Evolutionary conservation across 1,139 yeast genomes (phyloP).

Genomic region (Geotrichum candidum): DNA sequence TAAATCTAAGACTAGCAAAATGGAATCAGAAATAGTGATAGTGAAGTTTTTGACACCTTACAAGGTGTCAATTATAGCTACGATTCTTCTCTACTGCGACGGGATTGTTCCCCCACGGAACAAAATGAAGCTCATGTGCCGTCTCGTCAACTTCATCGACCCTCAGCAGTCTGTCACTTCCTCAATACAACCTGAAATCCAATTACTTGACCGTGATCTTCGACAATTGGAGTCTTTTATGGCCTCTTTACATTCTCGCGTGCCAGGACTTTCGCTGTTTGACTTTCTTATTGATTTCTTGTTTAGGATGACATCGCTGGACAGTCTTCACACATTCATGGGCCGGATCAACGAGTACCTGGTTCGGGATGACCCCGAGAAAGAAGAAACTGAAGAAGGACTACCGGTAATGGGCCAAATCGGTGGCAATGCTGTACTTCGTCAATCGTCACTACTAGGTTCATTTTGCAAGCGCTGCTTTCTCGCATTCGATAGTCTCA

Average conservation of each 20-base stretch:
- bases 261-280: conserved; percentile 7
- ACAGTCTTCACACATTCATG: conserved; percentile 20
- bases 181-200: not conserved
- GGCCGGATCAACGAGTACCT: conserved; percentile 8
- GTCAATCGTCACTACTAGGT: conserved; percentile 35
- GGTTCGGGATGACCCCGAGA: conserved; percentile 10
- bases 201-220: conserved; percentile 11
- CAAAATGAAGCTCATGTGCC: conserved; percentile 23
- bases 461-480: conserved; percentile 40
- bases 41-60: conserved; percentile 27
- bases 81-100: conserved; percentile 26
- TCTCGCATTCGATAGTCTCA: conserved; percentile 47
- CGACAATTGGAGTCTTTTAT: conserved; percentile 3
- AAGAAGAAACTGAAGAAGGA: not conserved
- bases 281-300: conserved; percentile 18
- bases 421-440: not conserved
- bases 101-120: conserved; percentile 18
- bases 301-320: conserved; percentile 19
- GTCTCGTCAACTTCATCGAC: conserved; percentile 25
- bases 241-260: conserved; percentile 1
- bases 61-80: conserved; percentile 25
- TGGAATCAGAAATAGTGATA: conserved; percentile 11
- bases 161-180: conserved; percentile 6
- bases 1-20: not conserved
- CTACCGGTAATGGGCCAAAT: not conserved